These are phyloP conservation scores for Musa balbisiana DNA, from an alignment of 202 grass and related monocot species.

Conservation along the genomic window DNA sequence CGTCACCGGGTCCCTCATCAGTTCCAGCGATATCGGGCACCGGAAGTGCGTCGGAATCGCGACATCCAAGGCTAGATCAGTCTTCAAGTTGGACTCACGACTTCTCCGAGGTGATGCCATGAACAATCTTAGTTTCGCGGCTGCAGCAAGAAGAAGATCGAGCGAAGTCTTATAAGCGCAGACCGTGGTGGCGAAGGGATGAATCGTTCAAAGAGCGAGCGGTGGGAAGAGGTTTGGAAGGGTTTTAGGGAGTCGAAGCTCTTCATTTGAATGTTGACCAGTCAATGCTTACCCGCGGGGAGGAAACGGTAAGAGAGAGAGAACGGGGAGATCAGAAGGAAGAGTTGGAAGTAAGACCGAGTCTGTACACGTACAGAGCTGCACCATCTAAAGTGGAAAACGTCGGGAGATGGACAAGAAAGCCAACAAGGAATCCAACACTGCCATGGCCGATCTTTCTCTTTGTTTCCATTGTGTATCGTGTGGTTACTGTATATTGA, in stretches of 20 bases:
- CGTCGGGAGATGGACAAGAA: no score
- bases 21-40: slow-evolving; percentile 83
- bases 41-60: slow-evolving; percentile 62
- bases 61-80: slow-evolving; percentile 29
- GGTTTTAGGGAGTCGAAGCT: not conserved
- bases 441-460: no score
- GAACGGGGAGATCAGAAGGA: no score
- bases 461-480: no score
- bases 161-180: not conserved
- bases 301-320: not conserved
- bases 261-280: slow-evolving; percentile 21
- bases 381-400: no score
- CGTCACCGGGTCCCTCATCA: slow-evolving; percentile 78
- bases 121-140: slow-evolving; percentile 27
- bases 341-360: not conserved
- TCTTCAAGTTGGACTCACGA: slow-evolving; percentile 20
- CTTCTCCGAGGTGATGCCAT: slow-evolving; percentile 16
- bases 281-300: slow-evolving; percentile 16
- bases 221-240: no score
- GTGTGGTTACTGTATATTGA: no score
- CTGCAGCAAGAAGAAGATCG: not conserved
- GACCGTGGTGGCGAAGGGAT: not conserved
- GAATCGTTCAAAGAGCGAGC: slow-evolving; percentile 5
- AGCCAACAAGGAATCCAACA: no score
- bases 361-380: not conserved